Base-by-base conservation (phyloP, 2,329 filamentous ascomycete species). In the Zasmidium cellare region DNA sequence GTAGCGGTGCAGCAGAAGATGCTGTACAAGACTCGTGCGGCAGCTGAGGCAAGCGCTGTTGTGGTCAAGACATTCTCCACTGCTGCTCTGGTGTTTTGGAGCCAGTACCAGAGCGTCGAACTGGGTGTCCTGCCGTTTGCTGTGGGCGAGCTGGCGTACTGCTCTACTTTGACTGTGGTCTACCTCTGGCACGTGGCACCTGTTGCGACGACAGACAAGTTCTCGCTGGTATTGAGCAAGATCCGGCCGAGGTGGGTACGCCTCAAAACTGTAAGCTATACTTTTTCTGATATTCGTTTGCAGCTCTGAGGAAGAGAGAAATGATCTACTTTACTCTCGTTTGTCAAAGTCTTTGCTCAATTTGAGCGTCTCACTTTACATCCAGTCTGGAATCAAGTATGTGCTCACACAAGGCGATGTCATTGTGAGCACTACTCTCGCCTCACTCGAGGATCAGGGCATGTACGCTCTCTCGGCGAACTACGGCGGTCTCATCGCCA, bases 381-480 rank as follows among this genome's bases (percentile, higher is more conserved):
- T 92, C 6, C 94, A 99, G 76, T 92, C 90, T 35, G 76, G 91
- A 19, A 85, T 97, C 68, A 99, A 99, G 75, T 93, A 97, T 72
- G 72, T 97, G 53, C 84, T 99, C 53, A 97, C 94, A 0, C 92
- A 97, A 76, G 94, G 93, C 59, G 94, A 99, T 76, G 91, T 92
- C 1, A 84, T 97, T 65, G 85, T 97, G 51, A 88, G 99, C 62
- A 88, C 90, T 16, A 77, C 87, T 12, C 81, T 97, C 57, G 88
- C 92, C 6, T 86, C 87, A 0, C 83, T 94, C 1, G 80, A 85
- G 45, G 89, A 92, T 3, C 94, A 97, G 77, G 94, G 94, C 14
- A 87, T 91, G 35, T 99, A 97, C 71, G 91, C 92, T 0, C 82
- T 99, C 3, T 94, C 93, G 53, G 92, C 92, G 67, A 99, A 97